Base-by-base conservation (phyloP, 345 rosid species). In the Camelina hispida region DNA sequence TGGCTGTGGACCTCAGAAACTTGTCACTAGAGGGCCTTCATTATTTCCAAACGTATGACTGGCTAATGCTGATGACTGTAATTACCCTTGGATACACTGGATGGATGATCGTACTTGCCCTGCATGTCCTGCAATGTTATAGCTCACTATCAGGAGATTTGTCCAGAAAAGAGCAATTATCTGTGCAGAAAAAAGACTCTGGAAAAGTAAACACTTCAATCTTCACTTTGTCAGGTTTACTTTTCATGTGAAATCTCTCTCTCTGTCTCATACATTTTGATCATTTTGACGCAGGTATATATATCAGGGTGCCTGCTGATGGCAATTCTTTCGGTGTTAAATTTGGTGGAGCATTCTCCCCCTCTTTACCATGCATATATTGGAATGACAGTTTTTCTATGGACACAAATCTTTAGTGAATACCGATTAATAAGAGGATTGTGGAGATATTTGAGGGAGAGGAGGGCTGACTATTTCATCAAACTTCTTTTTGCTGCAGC, bases 21-120 rank as follows among this genome's bases (percentile, higher is more conserved):
- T 82, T 87, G 87, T 90, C 98, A 14, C 84, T 93, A 47, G 82
- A 91, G 52, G 98, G 98, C 34, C 89, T 93, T 69, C 96, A 91
- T 60, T 93, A 91, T 85, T 93, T 88, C 81, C 98, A 93, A 78
- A 93, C 98, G 7, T 93, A 93, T 71, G 98, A 93, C 73, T 93
- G 96, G 97, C 80, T 91, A 76, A 88, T 88, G 97, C 84, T 93
- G 85, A 93, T 93, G 97, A 84, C 91, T 58, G 80, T 84, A 20
- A 83, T 93, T 47, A 89, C 91, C 69, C 90, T 91, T 78, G 98
- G 97, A 53, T 93, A 93, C 77, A 50, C 87, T 77, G 97, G 97
- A 71, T 93, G 97, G 97, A 93, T 93, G 94, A 71, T 87, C 58
- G 87, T 84, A 81, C 91, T 93, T 51, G 74, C 87, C 79, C 87